These are phyloP conservation scores for Chaetomium cochliodes DNA, from an alignment of 495 filamentous ascomycete species.

Conservation along the genomic window DNA sequence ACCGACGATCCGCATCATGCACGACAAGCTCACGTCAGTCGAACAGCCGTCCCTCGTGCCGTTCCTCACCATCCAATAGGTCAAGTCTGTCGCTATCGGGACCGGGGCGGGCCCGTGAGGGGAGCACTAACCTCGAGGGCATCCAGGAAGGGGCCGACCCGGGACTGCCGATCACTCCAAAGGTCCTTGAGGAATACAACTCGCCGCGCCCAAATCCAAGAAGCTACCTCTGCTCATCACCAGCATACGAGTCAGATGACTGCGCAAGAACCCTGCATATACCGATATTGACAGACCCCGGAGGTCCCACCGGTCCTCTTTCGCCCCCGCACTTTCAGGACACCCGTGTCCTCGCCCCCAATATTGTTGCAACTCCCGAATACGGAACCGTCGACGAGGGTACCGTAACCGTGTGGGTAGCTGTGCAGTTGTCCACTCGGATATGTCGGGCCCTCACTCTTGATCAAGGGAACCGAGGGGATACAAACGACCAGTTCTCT, in stretches of 20 bases:
- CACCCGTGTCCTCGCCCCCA: constrained; percentile 41
- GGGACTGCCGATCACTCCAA: neutral
- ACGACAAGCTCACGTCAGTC: neutral
- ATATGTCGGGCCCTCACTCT: constrained; percentile 28
- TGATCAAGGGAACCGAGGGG: neutral
- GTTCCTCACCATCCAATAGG: neutral
- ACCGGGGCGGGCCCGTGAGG: neutral
- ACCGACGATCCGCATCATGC: constrained; percentile 17
- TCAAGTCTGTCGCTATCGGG: neutral
- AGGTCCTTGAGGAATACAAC: neutral
- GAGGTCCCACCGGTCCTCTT: neutral
- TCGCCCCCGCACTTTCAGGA: constrained; percentile 14
- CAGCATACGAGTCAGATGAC: constrained; percentile 13
- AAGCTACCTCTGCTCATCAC: constrained; percentile 26
- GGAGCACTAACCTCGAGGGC: constrained; percentile 4
- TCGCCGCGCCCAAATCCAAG: constrained; percentile 16
- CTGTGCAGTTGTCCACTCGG: constrained; percentile 47
- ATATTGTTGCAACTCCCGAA: constrained; percentile 52
- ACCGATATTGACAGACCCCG: constrained; percentile 2
- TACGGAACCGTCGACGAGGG: constrained; percentile 44
- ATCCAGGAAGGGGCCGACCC: neutral
- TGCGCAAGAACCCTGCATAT: constrained; percentile 8
- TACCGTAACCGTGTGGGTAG: constrained; percentile 44
- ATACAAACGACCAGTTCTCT: neutral
- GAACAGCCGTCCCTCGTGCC: neutral